Evolutionary conservation across 192 early-diverging fungal species (phyloP).

Genomic region (Mortierella antarctica): DNA sequence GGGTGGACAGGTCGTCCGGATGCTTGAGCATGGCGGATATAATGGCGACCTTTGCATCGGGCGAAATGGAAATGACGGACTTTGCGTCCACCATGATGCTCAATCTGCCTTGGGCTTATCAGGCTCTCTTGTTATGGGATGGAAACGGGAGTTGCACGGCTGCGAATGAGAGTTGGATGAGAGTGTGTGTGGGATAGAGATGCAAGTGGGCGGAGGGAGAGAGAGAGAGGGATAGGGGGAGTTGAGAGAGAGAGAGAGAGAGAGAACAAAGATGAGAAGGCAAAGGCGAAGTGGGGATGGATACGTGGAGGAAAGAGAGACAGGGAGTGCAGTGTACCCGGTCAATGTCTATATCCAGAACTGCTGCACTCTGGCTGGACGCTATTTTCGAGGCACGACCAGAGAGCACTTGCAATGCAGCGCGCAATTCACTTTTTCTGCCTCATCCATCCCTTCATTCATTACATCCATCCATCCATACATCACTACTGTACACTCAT

Average conservation of each 20-base stretch:
- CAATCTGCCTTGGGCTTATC: no score
- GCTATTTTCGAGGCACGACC: not conserved
- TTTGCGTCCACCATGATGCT: constrained; percentile 43
- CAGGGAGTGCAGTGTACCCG: no score
- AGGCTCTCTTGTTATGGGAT: no score
- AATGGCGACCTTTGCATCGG: constrained; percentile 80
- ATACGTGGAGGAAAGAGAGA: no score
- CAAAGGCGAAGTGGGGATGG: no score
- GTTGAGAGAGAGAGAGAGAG: not conserved
- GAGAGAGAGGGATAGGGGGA: not conserved
- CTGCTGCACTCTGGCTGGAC: not conserved
- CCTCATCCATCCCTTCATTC: not conserved
- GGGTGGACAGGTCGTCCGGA: constrained; percentile 95
- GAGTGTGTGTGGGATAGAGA: not conserved
- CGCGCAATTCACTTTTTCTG: no score
- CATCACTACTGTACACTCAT: no score
- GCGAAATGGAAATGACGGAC: constrained; percentile 40
- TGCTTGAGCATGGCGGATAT: constrained; percentile 88
- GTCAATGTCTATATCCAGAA: no score
- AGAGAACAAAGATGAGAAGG: not conserved
- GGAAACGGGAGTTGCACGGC: no score
- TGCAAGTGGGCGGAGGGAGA: not conserved
- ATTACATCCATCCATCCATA: not conserved
- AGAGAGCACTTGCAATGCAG: no score
- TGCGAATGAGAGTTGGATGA: not conserved